Evolutionary conservation across 352 stramenopile species (phyloP).

Genomic region (Phytophthora capsici): DNA sequence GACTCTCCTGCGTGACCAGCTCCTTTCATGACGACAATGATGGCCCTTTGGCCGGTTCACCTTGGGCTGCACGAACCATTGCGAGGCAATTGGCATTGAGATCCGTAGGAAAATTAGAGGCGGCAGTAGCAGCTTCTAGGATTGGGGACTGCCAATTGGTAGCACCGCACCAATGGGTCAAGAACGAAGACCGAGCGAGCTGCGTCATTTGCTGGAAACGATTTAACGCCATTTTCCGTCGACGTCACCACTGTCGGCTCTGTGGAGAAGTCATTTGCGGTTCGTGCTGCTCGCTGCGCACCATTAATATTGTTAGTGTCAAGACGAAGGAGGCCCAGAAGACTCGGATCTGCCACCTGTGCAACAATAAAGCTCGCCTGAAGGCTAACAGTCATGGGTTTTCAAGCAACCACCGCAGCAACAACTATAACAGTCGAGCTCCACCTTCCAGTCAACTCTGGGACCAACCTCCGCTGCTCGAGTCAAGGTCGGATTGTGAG

Average conservation of each 20-base stretch:
- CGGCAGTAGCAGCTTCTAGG: constrained; percentile 49
- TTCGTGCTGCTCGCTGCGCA: constrained; percentile 55
- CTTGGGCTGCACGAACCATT: constrained; percentile 43
- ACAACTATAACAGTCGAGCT: constrained; percentile 16
- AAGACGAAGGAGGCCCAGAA: constrained; percentile 51
- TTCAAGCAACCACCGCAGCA: constrained; percentile 27
- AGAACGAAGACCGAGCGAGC: constrained; percentile 57
- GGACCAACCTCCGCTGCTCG: constrained; percentile 25
- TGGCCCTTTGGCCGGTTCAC: constrained; percentile 31
- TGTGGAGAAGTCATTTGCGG: constrained; percentile 73
- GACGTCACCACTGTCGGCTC: constrained; percentile 70
- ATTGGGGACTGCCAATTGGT: constrained; percentile 55
- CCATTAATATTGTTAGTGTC: constrained; percentile 39
- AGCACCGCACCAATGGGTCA: constrained; percentile 62
- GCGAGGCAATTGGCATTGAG: constrained; percentile 52
- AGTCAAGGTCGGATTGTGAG: constrained; percentile 15
- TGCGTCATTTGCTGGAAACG: constrained; percentile 76
- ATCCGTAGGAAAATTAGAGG: constrained; percentile 57
- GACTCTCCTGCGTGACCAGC: constrained; percentile 62
- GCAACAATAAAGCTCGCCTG: constrained; percentile 56
- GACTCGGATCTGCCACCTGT: constrained; percentile 74
- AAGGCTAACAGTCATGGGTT: constrained; percentile 41
- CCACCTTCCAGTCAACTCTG: constrained; percentile 31
- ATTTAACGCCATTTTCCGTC: constrained; percentile 61
- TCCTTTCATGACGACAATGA: constrained; percentile 59